phyloP scores from a whole-genome alignment of 306 rosid species.

The Citrullus amarus region DNA sequence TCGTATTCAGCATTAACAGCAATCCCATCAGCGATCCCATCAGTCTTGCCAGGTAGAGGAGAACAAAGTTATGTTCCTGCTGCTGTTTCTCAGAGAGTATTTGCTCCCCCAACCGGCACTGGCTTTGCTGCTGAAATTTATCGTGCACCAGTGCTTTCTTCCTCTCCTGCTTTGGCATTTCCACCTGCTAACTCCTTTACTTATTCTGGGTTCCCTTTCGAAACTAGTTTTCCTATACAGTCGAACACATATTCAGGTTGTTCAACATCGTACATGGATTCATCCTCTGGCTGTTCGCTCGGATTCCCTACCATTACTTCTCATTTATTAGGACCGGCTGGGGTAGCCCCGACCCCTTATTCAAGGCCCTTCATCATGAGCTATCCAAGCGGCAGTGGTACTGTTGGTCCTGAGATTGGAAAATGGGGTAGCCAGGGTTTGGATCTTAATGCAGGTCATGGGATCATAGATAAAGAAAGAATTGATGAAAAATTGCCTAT shows the following conservation, averaged over 20 bases:
- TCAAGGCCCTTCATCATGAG: slow-evolving; percentile 70
- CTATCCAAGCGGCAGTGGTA: slow-evolving; percentile 64
- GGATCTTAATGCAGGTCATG: slow-evolving; percentile 93
- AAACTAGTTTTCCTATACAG: slow-evolving; percentile 62
- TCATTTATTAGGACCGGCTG: slow-evolving; percentile 67
- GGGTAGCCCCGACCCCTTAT: slow-evolving; percentile 48
- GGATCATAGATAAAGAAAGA: slow-evolving; percentile 41
- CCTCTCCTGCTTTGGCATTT: slow-evolving; percentile 77
- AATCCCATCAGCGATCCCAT: slow-evolving; percentile 57
- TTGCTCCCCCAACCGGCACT: slow-evolving; percentile 56
- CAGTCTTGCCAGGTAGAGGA: slow-evolving; percentile 65
- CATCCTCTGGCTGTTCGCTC: slow-evolving; percentile 56
- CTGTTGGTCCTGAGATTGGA: slow-evolving; percentile 54
- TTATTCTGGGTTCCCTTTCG: slow-evolving; percentile 80
- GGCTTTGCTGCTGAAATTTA: slow-evolving; percentile 61
- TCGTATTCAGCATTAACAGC: slow-evolving; percentile 56
- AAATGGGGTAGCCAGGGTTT: slow-evolving; percentile 88
- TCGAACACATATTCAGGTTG: slow-evolving; percentile 70
- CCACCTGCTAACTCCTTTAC: slow-evolving; percentile 55
- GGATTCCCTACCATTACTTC: slow-evolving; percentile 76
- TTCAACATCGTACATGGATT: slow-evolving; percentile 68
- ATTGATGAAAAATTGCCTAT: slow-evolving; percentile 65
- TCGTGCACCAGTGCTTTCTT: slow-evolving; percentile 64
- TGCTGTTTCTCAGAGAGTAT: slow-evolving; percentile 55
- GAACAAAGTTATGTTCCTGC: slow-evolving; percentile 66